Conservation (phyloP, 306 rosid genomes). For the Malus sylvestris region DNA sequence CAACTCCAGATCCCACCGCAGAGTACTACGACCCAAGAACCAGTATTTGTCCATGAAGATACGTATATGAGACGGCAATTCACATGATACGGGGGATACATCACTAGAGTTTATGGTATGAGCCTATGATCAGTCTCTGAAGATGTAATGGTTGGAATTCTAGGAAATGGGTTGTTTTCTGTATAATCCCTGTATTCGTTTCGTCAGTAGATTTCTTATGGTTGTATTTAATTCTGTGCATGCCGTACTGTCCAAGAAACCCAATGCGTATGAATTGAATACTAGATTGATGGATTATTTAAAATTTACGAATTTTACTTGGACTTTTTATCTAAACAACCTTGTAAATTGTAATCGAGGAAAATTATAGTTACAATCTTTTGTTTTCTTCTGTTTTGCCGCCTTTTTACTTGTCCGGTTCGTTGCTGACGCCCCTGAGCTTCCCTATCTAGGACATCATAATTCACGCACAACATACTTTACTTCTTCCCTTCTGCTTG, state of each 20-base stretch:
- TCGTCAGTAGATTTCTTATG: not conserved
- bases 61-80: conserved; percentile 75
- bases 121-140: not conserved
- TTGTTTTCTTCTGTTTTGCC: not conserved
- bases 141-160: not conserved
- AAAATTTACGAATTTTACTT: not conserved
- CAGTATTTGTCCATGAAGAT: conserved; percentile 87
- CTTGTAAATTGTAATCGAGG: not conserved
- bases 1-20: conserved; percentile 70
- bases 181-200: not conserved
- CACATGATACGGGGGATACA: conserved; percentile 33
- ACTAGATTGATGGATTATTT: not conserved
- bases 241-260: not conserved
- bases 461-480: not conserved
- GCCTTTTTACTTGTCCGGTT: not conserved
- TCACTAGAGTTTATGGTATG: not conserved
- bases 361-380: not conserved
- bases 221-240: not conserved
- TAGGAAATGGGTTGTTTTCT: not conserved
- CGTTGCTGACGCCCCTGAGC: no score
- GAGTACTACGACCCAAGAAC: conserved; percentile 34
- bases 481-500: no score
- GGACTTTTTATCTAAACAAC: not conserved
- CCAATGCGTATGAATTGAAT: not conserved
- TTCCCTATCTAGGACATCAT: not conserved